Conservation (phyloP, 352 stramenopile genomes). For the Pythium periplocum region DNA sequence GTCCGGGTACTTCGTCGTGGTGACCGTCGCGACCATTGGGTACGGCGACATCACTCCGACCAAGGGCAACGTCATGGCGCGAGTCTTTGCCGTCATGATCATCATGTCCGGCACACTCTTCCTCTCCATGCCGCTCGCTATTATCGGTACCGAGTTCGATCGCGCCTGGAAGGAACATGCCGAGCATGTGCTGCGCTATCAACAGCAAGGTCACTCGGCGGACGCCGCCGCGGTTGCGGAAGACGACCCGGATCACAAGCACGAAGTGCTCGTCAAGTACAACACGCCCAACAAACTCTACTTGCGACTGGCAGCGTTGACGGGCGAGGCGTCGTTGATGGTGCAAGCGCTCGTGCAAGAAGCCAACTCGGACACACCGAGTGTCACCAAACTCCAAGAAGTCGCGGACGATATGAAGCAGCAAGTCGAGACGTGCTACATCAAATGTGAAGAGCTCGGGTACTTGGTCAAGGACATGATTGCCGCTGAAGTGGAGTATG, state of each 20-base stretch:
- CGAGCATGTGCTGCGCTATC: conserved; percentile 58
- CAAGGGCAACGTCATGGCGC: conserved; percentile 60
- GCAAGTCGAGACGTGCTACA: conserved; percentile 36
- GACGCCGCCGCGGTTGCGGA: conserved; percentile 17
- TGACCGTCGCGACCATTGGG: conserved; percentile 70
- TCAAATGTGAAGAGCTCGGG: conserved; percentile 53
- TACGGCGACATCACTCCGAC: conserved; percentile 77
- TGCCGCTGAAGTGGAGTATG: conserved; percentile 29
- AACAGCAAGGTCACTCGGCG: conserved; percentile 27
- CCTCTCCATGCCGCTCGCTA: conserved; percentile 80
- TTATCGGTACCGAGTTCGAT: conserved; percentile 83
- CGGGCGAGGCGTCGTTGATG: conserved; percentile 64
- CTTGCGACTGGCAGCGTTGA: conserved; percentile 49
- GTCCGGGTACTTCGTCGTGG: conserved; percentile 69
- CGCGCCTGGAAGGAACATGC: conserved; percentile 73
- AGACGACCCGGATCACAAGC: conserved; percentile 44
- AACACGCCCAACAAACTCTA: conserved; percentile 67
- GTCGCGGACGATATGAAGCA: conserved; percentile 50
- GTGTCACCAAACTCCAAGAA: conserved; percentile 35
- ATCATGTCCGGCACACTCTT: conserved; percentile 84
- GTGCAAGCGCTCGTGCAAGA: conserved; percentile 46
- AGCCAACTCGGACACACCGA: conserved; percentile 28
- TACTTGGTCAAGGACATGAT: conserved; percentile 69
- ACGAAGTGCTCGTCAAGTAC: conserved; percentile 79
- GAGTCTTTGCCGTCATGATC: conserved; percentile 68